These are phyloP conservation scores for Tetragonia tetragonoides DNA, from an alignment of 148 eudicot genomes.

Conservation along the genomic window DNA sequence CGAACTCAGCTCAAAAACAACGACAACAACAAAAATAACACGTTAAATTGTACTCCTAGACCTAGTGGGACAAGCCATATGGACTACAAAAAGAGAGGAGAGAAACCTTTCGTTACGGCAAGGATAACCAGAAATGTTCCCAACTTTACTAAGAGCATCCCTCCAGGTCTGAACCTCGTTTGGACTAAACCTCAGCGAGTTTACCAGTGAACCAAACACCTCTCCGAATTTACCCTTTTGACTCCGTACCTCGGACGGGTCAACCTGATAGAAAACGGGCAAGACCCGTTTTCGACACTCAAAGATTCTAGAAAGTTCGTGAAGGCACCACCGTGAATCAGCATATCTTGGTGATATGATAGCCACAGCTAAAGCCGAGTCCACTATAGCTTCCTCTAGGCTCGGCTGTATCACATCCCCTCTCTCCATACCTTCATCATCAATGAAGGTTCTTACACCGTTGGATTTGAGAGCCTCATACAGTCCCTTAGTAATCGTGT, in stretches of 20 bases:
- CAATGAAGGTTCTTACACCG: conserved; percentile 39
- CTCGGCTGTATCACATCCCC: conserved; percentile 40
- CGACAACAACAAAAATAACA: too few species aligned
- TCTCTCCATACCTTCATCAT: conserved; percentile 28
- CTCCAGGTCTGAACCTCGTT: conserved; percentile 34
- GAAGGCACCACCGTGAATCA: conserved; percentile 45
- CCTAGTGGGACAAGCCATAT: too few species aligned
- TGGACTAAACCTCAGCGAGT: not conserved
- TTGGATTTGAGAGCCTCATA: conserved; percentile 8
- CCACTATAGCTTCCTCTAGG: conserved; percentile 37
- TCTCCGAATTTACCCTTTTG: conserved; percentile 39
- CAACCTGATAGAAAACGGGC: conserved; percentile 48
- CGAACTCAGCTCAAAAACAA: too few species aligned
- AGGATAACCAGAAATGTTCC: conserved; percentile 40
- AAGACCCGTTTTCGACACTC: conserved; percentile 34
- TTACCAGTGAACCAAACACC: conserved; percentile 20
- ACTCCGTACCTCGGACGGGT: conserved; percentile 44
- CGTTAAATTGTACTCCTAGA: too few species aligned
- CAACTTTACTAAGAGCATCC: conserved; percentile 34
- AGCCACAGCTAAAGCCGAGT: conserved; percentile 44
- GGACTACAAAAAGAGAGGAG: not conserved
- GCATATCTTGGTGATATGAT: conserved; percentile 46
- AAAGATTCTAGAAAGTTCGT: conserved; percentile 39
- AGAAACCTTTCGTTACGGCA: conserved; percentile 15
- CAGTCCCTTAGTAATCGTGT: conserved; percentile 24